Percentiles rank a stretch among this genome's conserved stretches.
These are phyloP conservation scores for Arabis alpina DNA, from an alignment of 345 rosid genomes.

Conservation along the genomic window DNA sequence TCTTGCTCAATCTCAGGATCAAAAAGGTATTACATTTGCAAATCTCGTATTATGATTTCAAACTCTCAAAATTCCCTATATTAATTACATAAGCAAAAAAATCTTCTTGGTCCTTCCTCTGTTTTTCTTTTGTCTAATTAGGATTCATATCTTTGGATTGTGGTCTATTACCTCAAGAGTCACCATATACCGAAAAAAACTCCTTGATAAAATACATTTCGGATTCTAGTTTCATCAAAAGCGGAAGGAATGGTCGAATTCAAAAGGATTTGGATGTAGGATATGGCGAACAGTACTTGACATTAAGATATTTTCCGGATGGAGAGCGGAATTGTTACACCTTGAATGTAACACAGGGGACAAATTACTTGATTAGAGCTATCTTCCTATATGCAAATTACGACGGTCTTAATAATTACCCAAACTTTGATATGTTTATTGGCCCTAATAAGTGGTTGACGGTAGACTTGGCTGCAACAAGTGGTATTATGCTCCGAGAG, in stretches of 20 bases:
- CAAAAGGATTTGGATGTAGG: not conserved
- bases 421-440: slow-evolving; percentile 18
- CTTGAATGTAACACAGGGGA: slow-evolving; percentile 16
- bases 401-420: not conserved
- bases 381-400: slow-evolving; percentile 22
- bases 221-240: slow-evolving; percentile 28
- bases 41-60: not conserved
- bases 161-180: slow-evolving; percentile 28
- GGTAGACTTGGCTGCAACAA: not conserved
- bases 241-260: slow-evolving; percentile 9
- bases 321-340: slow-evolving; percentile 26
- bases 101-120: not conserved
- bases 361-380: slow-evolving; percentile 8
- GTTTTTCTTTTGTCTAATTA: slow-evolving; percentile 3
- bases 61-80: not conserved
- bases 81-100: not conserved
- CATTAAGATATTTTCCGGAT: slow-evolving; percentile 23
- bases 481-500: slow-evolving; percentile 30
- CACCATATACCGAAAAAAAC: slow-evolving; percentile 27
- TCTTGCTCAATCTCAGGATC: slow-evolving; percentile 43
- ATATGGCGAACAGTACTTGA: not conserved
- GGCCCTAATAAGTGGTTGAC: slow-evolving; percentile 32
- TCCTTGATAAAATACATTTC: slow-evolving; percentile 40
- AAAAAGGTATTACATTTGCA: slow-evolving; percentile 37
- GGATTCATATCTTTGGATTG: slow-evolving; percentile 50